Percentiles rank a stretch among this genome's conserved stretches.
These are phyloP conservation scores for Phialophora verrucosa DNA, from an alignment of 2,329 filamentous ascomycete species.

Conservation along the genomic window DNA sequence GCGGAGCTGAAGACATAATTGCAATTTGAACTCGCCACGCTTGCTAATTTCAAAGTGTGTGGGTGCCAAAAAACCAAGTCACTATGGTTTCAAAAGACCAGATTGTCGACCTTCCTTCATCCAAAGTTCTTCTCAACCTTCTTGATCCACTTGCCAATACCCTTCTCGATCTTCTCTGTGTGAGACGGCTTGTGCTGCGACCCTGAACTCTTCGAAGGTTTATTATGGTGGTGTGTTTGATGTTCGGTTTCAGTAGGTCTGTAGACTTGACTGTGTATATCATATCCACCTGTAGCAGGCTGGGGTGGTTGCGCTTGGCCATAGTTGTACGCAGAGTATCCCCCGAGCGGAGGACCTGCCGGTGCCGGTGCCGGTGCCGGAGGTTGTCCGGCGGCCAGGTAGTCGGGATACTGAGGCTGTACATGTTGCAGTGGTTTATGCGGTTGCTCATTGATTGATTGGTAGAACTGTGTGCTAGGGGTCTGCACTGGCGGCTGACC, in stretches of 20 bases:
- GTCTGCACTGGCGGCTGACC: constrained; percentile 35
- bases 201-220: constrained; percentile 27
- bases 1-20: not conserved
- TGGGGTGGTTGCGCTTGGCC: constrained; percentile 42
- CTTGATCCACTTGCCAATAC: constrained; percentile 53
- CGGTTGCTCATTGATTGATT: constrained; percentile 34
- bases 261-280: constrained; percentile 55
- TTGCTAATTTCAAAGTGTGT: constrained; percentile 11
- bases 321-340: constrained; percentile 52
- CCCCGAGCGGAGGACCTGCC: constrained; percentile 40
- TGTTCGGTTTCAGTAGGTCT: constrained; percentile 53
- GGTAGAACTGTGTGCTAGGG: constrained; percentile 42
- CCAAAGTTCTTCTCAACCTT: constrained; percentile 51
- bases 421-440: constrained; percentile 43
- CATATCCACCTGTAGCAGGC: constrained; percentile 43
- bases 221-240: constrained; percentile 45
- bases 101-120: constrained; percentile 9
- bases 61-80: not conserved
- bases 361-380: constrained; percentile 9
- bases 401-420: constrained; percentile 44
- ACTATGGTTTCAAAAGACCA: not conserved
- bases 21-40: constrained; percentile 3
- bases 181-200: constrained; percentile 43
- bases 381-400: constrained; percentile 40
- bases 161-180: constrained; percentile 49